Evolutionary conservation across 2,329 filamentous ascomycete species (phyloP).

Genomic region (Trichophyton rubrum): DNA sequence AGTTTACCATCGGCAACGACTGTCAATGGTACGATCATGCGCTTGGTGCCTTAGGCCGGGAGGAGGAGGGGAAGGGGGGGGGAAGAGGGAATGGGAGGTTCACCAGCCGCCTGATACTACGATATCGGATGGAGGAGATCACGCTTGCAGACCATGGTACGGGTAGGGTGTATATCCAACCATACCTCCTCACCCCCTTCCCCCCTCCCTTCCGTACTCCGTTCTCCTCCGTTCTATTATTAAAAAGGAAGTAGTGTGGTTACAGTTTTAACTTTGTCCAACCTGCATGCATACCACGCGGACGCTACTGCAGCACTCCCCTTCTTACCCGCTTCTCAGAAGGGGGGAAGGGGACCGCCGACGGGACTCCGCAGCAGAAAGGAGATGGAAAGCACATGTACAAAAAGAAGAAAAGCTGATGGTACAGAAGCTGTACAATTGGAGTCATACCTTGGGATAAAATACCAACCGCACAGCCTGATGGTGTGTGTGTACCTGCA

Average conservation of each 20-base stretch:
- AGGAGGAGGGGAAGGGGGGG: too few relatives aligned
- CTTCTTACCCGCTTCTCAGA: background rate
- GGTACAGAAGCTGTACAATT: background rate
- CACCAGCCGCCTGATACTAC: background rate
- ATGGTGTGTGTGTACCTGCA: background rate
- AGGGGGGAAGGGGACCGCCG: background rate
- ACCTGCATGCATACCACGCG: conserved; percentile 4
- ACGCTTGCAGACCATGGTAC: background rate
- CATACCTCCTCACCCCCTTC: background rate
- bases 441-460: background rate
- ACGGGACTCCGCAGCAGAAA: background rate
- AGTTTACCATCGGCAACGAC: background rate
- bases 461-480: background rate
- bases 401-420: background rate
- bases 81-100: too few relatives aligned
- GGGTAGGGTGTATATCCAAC: background rate
- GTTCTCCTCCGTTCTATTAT: background rate
- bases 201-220: background rate
- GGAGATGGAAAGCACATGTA: background rate
- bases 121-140: background rate
- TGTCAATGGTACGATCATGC: background rate
- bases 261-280: conserved; percentile 4
- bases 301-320: conserved; percentile 3
- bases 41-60: too few relatives aligned
- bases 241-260: conserved; percentile 1